These are phyloP conservation scores for Leccinellum rugosiceps DNA, from an alignment of 768 basidiomycete genomes.

Conservation along the genomic window DNA sequence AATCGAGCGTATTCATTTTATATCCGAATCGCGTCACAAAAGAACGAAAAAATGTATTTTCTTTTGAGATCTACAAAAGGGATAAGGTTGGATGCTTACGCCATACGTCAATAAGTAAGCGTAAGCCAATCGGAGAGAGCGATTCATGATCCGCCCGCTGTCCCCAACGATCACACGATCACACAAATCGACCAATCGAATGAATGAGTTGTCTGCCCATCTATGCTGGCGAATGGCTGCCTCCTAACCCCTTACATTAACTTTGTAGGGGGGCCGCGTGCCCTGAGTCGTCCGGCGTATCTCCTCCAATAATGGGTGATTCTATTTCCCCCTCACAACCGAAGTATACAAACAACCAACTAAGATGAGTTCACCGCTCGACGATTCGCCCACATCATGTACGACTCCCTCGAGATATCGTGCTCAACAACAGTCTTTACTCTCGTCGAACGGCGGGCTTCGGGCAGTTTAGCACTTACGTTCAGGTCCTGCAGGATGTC, in stretches of 20 bases:
- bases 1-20: not conserved
- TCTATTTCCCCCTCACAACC: not conserved
- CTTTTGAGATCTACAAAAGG: not conserved
- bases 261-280: not conserved
- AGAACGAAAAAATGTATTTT: not conserved
- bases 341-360: conserved; percentile 3
- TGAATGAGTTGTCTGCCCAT: too few relatives aligned
- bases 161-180: not conserved
- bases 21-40: not conserved
- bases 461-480: conserved; percentile 65
- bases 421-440: conserved; percentile 55
- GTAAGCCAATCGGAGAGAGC: conserved; percentile 6
- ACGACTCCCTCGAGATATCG: conserved; percentile 74
- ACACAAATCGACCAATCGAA: not conserved
- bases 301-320: not conserved
- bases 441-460: conserved; percentile 77
- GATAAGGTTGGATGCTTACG: not conserved
- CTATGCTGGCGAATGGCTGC: too few relatives aligned
- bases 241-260: not conserved
- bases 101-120: not conserved
- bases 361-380: conserved; percentile 49
- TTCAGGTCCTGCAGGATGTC: conserved; percentile 55
- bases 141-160: conserved; percentile 10
- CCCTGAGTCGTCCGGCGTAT: not conserved
- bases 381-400: conserved; percentile 87